Evolutionary conservation across 2,329 filamentous ascomycete species (phyloP), one percentile per base, ranked within the genome.

Genomic region (Neofusicoccum umdonicola): DNA sequence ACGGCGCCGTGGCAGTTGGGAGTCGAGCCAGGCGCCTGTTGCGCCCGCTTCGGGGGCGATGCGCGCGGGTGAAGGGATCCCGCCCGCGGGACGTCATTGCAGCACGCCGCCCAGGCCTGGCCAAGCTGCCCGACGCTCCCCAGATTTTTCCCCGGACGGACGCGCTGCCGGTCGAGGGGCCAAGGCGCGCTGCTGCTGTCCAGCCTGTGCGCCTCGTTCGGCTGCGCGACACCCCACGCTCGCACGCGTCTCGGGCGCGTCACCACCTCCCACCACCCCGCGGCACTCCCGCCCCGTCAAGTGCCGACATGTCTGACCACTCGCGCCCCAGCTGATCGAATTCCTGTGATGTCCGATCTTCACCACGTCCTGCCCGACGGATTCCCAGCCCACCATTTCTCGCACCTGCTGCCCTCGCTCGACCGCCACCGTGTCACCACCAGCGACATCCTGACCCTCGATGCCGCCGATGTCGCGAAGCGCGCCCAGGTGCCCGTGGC

Each of bases 381-480:
- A 27, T 96, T 97, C 74, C 85, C 90, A 66, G 84, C 86, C 68
- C 83, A 85, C 73, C 84, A 85, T 67, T 94, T 90, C 79, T 83
- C 88, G 47, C 87, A 90, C 72, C 87, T 97, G 52, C 80, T 97
- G 37, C 89, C 91, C 2, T 87, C 88, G 22, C 85, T 98, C 63
- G 94, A 98, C 80, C 87, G 87, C 75, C 87, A 91, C 71, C 83
- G 84, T 60, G 82, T 99, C 74, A 90, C 90, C 31, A 91, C 90
- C 37, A 88, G 87, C 70, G 95, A 99, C 75, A 85, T 99, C 56
- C 84, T 99, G 71, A 91, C 91, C 2, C 88, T 96, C 67, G 91
- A 97, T 73, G 85, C 89, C 3, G 83, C 88, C 67, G 90, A 97
- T 73, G 87, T 98, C 68, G 92, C 92, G 65, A 95, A 91, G 80